These are phyloP conservation scores for Citrullus mucosospermus DNA, from an alignment of 306 rosid species.

Conservation along the genomic window DNA sequence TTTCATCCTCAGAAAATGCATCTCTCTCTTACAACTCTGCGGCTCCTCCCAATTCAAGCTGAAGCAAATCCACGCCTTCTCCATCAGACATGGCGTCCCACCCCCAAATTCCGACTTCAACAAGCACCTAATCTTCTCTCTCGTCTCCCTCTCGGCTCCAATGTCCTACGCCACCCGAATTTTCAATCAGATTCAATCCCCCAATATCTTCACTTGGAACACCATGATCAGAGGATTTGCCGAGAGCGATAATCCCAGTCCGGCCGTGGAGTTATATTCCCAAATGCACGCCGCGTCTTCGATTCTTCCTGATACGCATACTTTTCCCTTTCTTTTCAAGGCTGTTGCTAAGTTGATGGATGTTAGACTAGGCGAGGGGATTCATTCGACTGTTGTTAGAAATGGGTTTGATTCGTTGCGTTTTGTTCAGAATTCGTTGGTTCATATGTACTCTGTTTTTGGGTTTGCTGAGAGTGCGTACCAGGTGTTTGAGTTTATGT, in stretches of 20 bases:
- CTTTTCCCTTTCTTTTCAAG: constrained; percentile 30
- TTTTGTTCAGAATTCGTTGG: constrained; percentile 29
- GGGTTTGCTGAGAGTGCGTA: constrained; percentile 22
- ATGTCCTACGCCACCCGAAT: constrained; percentile 17
- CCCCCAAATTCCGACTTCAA: constrained; percentile 16
- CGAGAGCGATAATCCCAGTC: constrained; percentile 20
- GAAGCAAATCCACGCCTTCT: constrained; percentile 34
- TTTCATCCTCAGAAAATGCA: constrained; percentile 15
- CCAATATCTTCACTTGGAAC: constrained; percentile 32
- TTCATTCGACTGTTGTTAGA: constrained; percentile 22
- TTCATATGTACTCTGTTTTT: constrained; percentile 21
- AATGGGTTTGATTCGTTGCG: constrained; percentile 29
- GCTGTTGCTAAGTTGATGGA: constrained; percentile 23
- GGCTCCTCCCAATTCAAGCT: constrained; percentile 20
- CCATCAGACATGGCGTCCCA: constrained; percentile 26
- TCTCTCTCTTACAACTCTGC: constrained; percentile 19
- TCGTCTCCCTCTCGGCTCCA: constrained; percentile 25
- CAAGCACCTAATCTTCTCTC: constrained; percentile 29
- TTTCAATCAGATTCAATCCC: constrained; percentile 15
- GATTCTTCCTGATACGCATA: constrained; percentile 23
- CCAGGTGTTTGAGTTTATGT: constrained; percentile 24
- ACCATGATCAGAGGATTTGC: constrained; percentile 36
- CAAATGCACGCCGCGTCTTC: constrained; percentile 14
- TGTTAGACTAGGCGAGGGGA: constrained; percentile 17
- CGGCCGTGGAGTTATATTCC: constrained; percentile 14